Conservation (phyloP, 108 stramenopile genomes). For the Pseudonitzschia delicatissima region DNA sequence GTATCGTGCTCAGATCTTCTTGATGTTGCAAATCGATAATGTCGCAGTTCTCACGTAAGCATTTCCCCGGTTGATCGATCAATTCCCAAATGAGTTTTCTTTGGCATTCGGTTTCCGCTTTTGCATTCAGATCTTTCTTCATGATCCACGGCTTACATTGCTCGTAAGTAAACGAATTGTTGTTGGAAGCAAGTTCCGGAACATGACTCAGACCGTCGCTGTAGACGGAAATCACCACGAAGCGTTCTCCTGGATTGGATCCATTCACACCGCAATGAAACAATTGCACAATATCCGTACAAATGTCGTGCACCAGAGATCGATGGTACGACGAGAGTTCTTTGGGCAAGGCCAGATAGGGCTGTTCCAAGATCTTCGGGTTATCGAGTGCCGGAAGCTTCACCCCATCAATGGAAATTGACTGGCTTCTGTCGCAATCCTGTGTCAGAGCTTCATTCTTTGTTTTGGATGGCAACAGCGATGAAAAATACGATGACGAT, state of each 20-base stretch:
- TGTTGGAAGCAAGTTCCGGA: not conserved
- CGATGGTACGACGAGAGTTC: conserved; percentile 58
- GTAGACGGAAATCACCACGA: conserved; percentile 52
- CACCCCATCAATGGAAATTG: conserved; percentile 37
- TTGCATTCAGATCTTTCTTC: conserved; percentile 17
- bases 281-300: conserved; percentile 35
- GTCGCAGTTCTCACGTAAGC: conserved; percentile 43
- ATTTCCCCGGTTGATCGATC: conserved; percentile 47
- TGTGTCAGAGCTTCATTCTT: not conserved
- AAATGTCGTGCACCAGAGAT: conserved; percentile 56
- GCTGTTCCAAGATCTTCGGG: conserved; percentile 28
- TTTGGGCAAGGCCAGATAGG: conserved; percentile 62
- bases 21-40: conserved; percentile 42
- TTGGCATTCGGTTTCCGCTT: conserved; percentile 32
- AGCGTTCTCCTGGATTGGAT: conserved; percentile 26
- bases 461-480: not conserved
- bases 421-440: not conserved
- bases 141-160: conserved; percentile 62
- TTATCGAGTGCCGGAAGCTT: conserved; percentile 37
- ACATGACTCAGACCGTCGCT: conserved; percentile 54
- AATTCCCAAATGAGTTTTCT: conserved; percentile 22
- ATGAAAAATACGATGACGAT: not conserved
- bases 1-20: conserved; percentile 40
- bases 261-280: conserved; percentile 53
- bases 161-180: not conserved